A percentile compares a stretch with the other conserved stretches of the same genome.
phyloP scores from a whole-genome alignment of 805 yeast species.

The Phaffomyces antillensis region DNA sequence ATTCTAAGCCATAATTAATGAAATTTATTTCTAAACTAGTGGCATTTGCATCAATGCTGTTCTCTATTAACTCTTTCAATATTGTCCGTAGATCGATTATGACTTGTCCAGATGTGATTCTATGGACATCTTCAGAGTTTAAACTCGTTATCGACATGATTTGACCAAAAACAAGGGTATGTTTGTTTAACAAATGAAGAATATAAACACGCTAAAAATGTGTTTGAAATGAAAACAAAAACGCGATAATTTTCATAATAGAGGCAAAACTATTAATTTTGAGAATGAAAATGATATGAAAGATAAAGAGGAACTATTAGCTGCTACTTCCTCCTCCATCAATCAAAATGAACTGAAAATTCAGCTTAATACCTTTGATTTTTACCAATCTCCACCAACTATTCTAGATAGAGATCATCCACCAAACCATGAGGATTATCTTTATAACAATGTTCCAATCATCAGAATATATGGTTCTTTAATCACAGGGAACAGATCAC shows the following conservation, averaged over 20 bases:
- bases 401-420: slow-evolving; percentile 37
- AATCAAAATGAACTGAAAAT: slow-evolving; percentile 22
- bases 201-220: background rate
- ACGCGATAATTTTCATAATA: background rate
- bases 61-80: slow-evolving; percentile 82
- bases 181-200: background rate
- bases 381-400: slow-evolving; percentile 54
- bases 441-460: slow-evolving; percentile 55
- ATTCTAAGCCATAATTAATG: slow-evolving; percentile 64
- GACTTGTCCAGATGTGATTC: slow-evolving; percentile 90
- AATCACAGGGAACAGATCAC: slow-evolving; percentile 48
- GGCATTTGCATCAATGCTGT: slow-evolving; percentile 75
- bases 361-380: slow-evolving; percentile 59
- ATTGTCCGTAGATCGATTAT: slow-evolving; percentile 71
- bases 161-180: background rate
- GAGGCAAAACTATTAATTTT: background rate
- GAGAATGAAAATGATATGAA: slow-evolving; percentile 3
- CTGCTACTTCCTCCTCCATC: background rate
- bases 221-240: background rate
- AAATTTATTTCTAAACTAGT: slow-evolving; percentile 61
- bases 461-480: slow-evolving; percentile 71
- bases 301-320: slow-evolving; percentile 5
- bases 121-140: slow-evolving; percentile 46
- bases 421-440: slow-evolving; percentile 20
- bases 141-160: slow-evolving; percentile 5